Conservation (phyloP, 2,329 filamentous ascomycete genomes). For the Talaromyces sp. region DNA sequence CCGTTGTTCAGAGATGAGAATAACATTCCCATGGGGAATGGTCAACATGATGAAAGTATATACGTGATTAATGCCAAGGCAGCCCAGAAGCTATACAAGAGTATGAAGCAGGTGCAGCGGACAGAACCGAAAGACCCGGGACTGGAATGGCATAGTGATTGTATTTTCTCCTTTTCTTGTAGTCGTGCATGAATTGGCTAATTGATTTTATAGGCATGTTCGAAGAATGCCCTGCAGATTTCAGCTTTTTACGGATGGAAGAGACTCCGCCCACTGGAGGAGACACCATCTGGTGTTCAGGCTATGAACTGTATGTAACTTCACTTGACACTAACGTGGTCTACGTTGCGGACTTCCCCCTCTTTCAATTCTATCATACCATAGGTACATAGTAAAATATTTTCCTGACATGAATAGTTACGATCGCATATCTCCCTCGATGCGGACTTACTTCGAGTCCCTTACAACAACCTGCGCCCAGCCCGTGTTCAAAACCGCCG, state of each 20-base stretch:
- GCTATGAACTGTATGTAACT: constrained; percentile 39
- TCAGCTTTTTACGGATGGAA: constrained; percentile 5
- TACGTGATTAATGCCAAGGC: constrained; percentile 6
- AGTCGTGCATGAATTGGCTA: background rate
- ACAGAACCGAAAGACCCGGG: constrained; percentile 2
- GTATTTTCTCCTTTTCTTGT: background rate
- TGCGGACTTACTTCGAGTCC: constrained; percentile 45
- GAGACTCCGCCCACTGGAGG: constrained; percentile 2
- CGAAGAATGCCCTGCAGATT: constrained; percentile 7
- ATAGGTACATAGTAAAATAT: background rate
- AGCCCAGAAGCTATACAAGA: constrained; percentile 6
- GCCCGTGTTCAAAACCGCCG: background rate
- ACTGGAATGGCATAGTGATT: constrained; percentile 5
- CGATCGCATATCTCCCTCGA: constrained; percentile 49
- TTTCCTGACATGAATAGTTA: constrained; percentile 28
- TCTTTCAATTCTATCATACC: background rate
- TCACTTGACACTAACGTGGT: background rate
- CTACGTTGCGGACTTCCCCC: background rate
- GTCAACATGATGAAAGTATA: constrained; percentile 3
- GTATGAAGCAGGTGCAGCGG: background rate
- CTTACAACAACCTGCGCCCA: constrained; percentile 46
- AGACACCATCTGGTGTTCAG: constrained; percentile 50
- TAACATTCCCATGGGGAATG: constrained; percentile 4
- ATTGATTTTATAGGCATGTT: background rate
- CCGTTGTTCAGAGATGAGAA: constrained; percentile 2